A percentile compares a stretch with the other conserved stretches of the same genome.
Evolutionary conservation across 2,329 filamentous ascomycete genomes (phyloP).

Genomic region (Xylaria sp.): DNA sequence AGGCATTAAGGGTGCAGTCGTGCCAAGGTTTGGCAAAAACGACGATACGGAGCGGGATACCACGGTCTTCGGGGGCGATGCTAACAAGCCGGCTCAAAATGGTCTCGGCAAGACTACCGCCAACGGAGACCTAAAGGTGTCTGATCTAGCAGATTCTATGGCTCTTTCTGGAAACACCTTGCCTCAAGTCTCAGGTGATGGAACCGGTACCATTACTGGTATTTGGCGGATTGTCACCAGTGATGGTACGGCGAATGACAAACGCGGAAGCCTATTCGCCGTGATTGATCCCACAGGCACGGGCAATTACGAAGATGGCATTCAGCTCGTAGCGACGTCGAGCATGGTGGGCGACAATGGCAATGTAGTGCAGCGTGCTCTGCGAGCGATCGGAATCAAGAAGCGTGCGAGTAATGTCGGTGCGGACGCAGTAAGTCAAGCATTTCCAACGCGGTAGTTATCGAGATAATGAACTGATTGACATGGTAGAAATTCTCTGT

Average conservation of each 20-base stretch:
- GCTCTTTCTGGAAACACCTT: slow-evolving; percentile 20
- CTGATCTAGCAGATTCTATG: slow-evolving; percentile 26
- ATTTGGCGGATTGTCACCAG: slow-evolving; percentile 32
- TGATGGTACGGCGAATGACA: slow-evolving; percentile 31
- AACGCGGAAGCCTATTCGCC: slow-evolving; percentile 27
- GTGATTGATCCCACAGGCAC: slow-evolving; percentile 29
- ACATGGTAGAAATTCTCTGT: slow-evolving; percentile 20
- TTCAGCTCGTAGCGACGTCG: slow-evolving; percentile 15
- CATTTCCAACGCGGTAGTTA: not conserved
- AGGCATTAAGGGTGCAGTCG: slow-evolving; percentile 25
- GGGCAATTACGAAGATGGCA: slow-evolving; percentile 24
- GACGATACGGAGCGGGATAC: slow-evolving; percentile 27
- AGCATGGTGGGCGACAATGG: slow-evolving; percentile 24
- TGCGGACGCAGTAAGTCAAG: slow-evolving; percentile 27
- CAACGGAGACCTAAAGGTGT: slow-evolving; percentile 24
- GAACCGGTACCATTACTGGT: slow-evolving; percentile 23
- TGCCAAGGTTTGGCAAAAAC: slow-evolving; percentile 28
- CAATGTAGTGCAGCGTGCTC: slow-evolving; percentile 30
- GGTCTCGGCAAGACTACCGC: slow-evolving; percentile 29
- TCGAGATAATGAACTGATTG: slow-evolving; percentile 1
- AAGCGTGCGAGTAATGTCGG: slow-evolving; percentile 31
- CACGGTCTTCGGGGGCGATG: slow-evolving; percentile 30
- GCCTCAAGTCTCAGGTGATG: slow-evolving; percentile 30
- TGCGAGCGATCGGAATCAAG: slow-evolving; percentile 26
- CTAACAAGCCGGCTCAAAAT: slow-evolving; percentile 22